Base-by-base conservation (phyloP, 257 asterid species). In the Rubia yunnanensis region DNA sequence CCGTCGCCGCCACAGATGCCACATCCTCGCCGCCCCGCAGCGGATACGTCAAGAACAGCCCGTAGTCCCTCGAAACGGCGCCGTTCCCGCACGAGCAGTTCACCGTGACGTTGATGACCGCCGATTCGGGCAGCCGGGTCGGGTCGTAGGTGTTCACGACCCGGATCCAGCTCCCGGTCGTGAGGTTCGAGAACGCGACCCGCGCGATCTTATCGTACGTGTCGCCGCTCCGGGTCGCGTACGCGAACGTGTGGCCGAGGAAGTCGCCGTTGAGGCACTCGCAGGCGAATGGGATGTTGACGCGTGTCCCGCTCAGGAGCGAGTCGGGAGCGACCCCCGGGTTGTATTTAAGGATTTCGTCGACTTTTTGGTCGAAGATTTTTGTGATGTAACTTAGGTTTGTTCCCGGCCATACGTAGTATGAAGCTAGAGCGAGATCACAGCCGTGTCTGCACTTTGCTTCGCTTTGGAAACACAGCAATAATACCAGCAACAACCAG, bases 1-100 rank as follows among this genome's bases (percentile, higher is more conserved):
- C 63, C 18, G 60, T 82, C 34, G 23, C 65, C 0, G 88, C 83
- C 78, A 87, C 66, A 5, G 80, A 71, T 36, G 39, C 57, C 77
- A 85, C 68, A 64, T 58, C 77, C 77, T 89, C 86, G 4, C 81
- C 95, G 2, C 70, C 49, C 26, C 74, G 61, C 18, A 89, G 73
- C 8, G 94, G 84, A 34, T 83, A 85, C 71, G 94, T 87, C 35
- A 68, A 77, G 41, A 89, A 85, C 70, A 85, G 15, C 68, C 97
- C 92, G 34, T 82, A 89, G 64, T 82, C 89, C 55, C 72, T 74
- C 5, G 94, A 87, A 65, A 89, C 85, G 5, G 36, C 58, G 2
- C 74, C 30, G 14, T 87, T 85, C 1, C 97, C 97, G 48, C 95
- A 89, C 8, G 97, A 87, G 72, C 95, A 89, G 67, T 89, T 89